A percentile compares a stretch with the other conserved stretches of the same genome.
Conservation (phyloP, 208 protist species). For the Jaenimonas drosophilae region DNA sequence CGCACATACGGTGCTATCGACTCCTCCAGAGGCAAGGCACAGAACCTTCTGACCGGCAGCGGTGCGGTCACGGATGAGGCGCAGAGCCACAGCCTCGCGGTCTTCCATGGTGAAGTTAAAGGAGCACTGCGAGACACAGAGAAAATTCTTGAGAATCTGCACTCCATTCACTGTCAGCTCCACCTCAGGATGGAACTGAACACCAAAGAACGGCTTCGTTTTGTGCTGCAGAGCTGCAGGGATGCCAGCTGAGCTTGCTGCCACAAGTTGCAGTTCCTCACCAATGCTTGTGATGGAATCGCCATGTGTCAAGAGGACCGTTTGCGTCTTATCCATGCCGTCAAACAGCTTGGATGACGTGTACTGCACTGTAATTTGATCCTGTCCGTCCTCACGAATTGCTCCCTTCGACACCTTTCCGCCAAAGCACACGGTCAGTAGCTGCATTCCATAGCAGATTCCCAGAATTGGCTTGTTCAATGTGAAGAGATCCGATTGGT, state of each 20-base stretch:
- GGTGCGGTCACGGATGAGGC: constrained; percentile 83
- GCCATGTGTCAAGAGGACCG: constrained; percentile 94
- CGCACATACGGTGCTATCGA: constrained; percentile 97
- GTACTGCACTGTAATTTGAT: constrained; percentile 70
- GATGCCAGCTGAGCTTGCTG: constrained; percentile 55
- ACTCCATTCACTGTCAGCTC: constrained; percentile 92
- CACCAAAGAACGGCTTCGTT: constrained; percentile 67
- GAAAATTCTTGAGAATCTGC: constrained; percentile 93
- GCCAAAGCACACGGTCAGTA: constrained; percentile 79
- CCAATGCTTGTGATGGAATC: constrained; percentile 63
- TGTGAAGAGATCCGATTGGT: constrained; percentile 64
- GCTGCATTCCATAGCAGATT: constrained; percentile 98
- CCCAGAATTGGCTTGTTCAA: constrained; percentile 89
- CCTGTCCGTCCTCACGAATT: constrained; percentile 94
- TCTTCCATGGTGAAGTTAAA: constrained; percentile 82
- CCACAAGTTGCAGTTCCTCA: constrained; percentile 40
- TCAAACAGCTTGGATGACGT: constrained; percentile 43
- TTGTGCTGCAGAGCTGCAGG: constrained; percentile 75
- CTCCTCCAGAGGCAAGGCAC: constrained; percentile 96
- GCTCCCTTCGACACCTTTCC: constrained; percentile 81
- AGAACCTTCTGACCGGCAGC: constrained; percentile 86
- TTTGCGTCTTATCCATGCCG: constrained; percentile 37
- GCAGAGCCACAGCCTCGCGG: constrained; percentile 83
- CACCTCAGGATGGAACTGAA: constrained; percentile 99
- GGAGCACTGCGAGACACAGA: constrained; percentile 67